Conservation (phyloP, 179 eudicot species). For the Vitellaria paradoxa region DNA sequence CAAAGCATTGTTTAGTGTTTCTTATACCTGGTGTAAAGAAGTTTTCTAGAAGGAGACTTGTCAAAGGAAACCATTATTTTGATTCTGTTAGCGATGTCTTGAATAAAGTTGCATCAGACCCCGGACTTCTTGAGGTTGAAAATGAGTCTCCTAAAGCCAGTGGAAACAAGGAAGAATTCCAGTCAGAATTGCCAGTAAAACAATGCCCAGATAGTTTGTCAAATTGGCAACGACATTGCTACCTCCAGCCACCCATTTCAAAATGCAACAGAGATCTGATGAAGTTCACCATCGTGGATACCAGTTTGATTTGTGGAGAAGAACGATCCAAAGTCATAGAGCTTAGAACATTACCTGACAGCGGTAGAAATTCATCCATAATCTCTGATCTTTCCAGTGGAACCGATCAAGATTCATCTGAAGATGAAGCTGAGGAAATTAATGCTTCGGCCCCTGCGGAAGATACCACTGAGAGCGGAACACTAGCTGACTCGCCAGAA, state of each 20-base stretch:
- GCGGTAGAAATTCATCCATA: not conserved
- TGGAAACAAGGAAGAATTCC: not conserved
- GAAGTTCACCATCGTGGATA: conserved; percentile 35
- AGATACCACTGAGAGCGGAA: not conserved
- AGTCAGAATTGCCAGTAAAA: not conserved
- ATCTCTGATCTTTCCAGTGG: conserved; percentile 1
- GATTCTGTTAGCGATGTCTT: conserved; percentile 65
- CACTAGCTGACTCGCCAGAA: not conserved
- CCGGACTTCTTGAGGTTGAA: conserved; percentile 52
- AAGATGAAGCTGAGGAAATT: not conserved
- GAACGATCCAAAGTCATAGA: conserved; percentile 17
- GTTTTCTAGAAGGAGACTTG: conserved; percentile 56
- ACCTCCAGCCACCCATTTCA: conserved; percentile 23
- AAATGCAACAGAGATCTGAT: not conserved
- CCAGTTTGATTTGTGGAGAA: conserved; percentile 23
- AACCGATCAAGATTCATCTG: not conserved
- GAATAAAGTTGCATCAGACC: conserved; percentile 57
- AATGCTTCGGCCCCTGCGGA: not conserved
- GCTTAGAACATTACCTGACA: conserved; percentile 27
- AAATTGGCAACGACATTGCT: conserved; percentile 14
- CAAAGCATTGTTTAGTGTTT: conserved; percentile 51
- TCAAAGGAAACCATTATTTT: conserved; percentile 62
- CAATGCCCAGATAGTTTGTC: not conserved
- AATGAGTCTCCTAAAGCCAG: conserved; percentile 21
- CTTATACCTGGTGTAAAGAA: conserved; percentile 67